Conservation (phyloP, 179 eudicot genomes). For the Beta macrorhiza region DNA sequence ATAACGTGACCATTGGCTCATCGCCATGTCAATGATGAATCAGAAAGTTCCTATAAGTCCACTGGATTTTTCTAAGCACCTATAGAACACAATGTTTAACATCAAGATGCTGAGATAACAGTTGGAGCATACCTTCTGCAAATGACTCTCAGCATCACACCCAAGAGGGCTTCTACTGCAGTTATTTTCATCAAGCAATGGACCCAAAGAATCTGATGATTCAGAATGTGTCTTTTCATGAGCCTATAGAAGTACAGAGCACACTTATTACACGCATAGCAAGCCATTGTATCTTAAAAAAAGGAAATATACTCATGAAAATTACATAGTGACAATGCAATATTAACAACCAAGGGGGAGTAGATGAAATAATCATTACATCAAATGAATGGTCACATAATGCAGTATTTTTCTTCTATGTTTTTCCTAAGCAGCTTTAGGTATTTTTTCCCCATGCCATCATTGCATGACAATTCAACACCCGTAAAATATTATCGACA, state of each 20-base stretch:
- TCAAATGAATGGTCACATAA: not conserved
- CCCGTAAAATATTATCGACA: not conserved
- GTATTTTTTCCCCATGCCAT: not conserved
- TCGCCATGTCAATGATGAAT: not conserved
- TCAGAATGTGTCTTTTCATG: slow-evolving; percentile 40
- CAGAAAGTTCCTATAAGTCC: not conserved
- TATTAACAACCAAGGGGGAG: not conserved
- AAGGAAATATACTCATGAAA: not conserved
- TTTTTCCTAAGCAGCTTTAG: not conserved
- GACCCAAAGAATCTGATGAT: slow-evolving; percentile 41
- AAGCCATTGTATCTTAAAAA: not conserved
- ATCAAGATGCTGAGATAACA: not conserved
- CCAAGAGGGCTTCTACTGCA: slow-evolving; percentile 21
- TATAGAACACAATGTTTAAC: not conserved
- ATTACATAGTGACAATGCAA: not conserved
- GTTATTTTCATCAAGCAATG: slow-evolving; percentile 31
- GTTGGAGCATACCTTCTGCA: slow-evolving; percentile 39
- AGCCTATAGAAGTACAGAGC: slow-evolving; percentile 39
- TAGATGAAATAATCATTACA: not conserved
- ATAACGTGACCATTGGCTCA: not conserved
- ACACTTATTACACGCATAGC: not conserved
- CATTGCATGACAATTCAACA: not conserved
- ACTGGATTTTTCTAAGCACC: not conserved
- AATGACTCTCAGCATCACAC: slow-evolving; percentile 32
- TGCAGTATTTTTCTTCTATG: not conserved